A percentile compares a stretch with the other conserved stretches of the same genome.
These are phyloP conservation scores for Penicillium palitans DNA, from an alignment of 2,329 filamentous ascomycete species.

Conservation along the genomic window DNA sequence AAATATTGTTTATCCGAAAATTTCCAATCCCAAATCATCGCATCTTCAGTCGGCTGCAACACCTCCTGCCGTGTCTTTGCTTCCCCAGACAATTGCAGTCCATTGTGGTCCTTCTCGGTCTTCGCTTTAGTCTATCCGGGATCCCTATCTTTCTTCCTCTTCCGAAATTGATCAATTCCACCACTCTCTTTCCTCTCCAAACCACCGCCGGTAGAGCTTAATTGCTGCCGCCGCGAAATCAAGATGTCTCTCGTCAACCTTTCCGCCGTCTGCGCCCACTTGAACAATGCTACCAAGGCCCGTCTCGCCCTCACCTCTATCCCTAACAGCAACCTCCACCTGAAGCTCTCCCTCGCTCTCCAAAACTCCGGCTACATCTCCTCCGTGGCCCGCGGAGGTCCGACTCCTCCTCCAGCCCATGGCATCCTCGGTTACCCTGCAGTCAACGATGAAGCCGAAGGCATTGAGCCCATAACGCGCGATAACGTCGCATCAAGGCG, in stretches of 20 bases:
- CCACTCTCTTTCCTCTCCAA: slow-evolving; percentile 9
- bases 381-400: slow-evolving; percentile 72
- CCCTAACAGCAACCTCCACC: slow-evolving; percentile 76
- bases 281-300: slow-evolving; percentile 85
- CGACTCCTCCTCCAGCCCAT: slow-evolving; percentile 55
- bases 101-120: neutral
- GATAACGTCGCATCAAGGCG: slow-evolving; percentile 72
- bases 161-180: neutral
- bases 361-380: slow-evolving; percentile 82
- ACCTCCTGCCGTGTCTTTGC: slow-evolving; percentile 3
- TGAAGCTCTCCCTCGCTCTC: slow-evolving; percentile 71
- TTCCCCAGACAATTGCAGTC: slow-evolving; percentile 4
- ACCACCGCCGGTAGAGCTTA: slow-evolving; percentile 20
- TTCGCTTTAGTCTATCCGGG: neutral
- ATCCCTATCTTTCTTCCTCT: neutral
- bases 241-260: slow-evolving; percentile 74
- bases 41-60: slow-evolving; percentile 6
- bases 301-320: slow-evolving; percentile 82
- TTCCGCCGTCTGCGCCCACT: slow-evolving; percentile 80
- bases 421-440: slow-evolving; percentile 55
- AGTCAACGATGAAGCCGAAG: slow-evolving; percentile 38
- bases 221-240: slow-evolving; percentile 17
- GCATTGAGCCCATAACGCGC: slow-evolving; percentile 59
- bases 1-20: slow-evolving; percentile 39
- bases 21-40: slow-evolving; percentile 29